Percentiles rank a stretch among this genome's conserved stretches.
phyloP scores from a whole-genome alignment of 192 early-diverging fungal genomes.

The Entophlyctis helioformis region DNA sequence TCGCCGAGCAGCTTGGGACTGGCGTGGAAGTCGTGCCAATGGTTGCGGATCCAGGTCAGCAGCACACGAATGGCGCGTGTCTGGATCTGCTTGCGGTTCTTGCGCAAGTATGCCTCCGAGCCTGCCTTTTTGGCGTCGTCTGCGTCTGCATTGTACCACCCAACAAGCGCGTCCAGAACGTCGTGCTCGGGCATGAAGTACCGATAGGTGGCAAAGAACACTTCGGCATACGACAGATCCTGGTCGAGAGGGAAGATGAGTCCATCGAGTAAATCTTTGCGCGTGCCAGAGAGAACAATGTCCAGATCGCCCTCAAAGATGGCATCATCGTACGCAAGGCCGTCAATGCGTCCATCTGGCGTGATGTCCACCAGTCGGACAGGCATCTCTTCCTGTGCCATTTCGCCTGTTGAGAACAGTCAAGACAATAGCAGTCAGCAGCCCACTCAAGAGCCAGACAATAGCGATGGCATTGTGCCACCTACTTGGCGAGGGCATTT shows the following conservation, averaged over 20 bases:
- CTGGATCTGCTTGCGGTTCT: slow-evolving; percentile 27
- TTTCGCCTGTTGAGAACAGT: too few species aligned
- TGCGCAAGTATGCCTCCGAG: slow-evolving; percentile 23
- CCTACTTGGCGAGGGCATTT: too few species aligned
- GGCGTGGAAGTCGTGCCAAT: slow-evolving; percentile 42
- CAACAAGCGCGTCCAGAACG: slow-evolving; percentile 28
- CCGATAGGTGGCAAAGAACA: slow-evolving; percentile 40
- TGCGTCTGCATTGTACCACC: slow-evolving; percentile 44
- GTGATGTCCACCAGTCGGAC: too few species aligned
- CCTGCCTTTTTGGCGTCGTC: slow-evolving; percentile 10
- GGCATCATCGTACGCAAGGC: too few species aligned
- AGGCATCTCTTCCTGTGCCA: too few species aligned
- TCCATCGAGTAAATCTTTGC: slow-evolving; percentile 4
- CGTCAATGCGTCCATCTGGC: not conserved
- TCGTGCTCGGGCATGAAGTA: slow-evolving; percentile 25
- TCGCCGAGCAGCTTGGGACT: slow-evolving; percentile 16
- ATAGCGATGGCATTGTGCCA: too few species aligned
- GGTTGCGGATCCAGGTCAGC: slow-evolving; percentile 40
- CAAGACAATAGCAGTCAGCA: too few species aligned
- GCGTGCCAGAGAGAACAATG: too few species aligned
- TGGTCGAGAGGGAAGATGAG: slow-evolving; percentile 15
- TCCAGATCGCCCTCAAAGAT: too few species aligned
- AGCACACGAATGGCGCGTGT: slow-evolving; percentile 22
- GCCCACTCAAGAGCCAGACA: too few species aligned
- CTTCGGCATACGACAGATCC: slow-evolving; percentile 41